These are phyloP conservation scores for Ophiostoma quercus DNA, from an alignment of 2,329 filamentous ascomycete species.

Conservation along the genomic window DNA sequence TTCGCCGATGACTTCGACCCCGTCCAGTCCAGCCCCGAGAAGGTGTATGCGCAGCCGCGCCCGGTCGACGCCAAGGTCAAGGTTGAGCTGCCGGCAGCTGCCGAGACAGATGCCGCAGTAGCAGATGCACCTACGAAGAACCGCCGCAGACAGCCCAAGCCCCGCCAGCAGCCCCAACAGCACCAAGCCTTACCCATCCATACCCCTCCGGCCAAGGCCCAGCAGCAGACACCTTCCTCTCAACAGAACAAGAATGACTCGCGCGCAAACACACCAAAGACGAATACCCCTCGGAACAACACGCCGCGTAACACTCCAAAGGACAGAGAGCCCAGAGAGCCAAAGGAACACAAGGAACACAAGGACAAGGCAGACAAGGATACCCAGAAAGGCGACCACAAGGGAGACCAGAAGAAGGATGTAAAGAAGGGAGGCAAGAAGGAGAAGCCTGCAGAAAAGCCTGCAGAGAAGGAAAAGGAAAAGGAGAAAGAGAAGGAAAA, in stretches of 20 bases:
- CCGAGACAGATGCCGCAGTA: not conserved
- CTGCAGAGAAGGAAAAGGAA: not conserved
- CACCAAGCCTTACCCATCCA: not conserved
- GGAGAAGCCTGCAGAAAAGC: not conserved
- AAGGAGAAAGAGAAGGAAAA: not conserved
- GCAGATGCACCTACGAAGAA: not conserved
- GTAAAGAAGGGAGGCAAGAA: not conserved
- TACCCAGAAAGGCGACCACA: not conserved
- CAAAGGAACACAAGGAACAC: not conserved
- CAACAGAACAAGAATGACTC: not conserved
- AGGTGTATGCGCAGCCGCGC: not conserved
- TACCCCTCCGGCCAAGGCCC: not conserved
- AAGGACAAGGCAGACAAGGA: not conserved
- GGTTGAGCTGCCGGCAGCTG: not conserved
- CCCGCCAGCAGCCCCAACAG: conserved; percentile 6
- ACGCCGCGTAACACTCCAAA: conserved; percentile 8
- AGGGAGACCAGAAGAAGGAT: not conserved
- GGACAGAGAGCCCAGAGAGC: not conserved
- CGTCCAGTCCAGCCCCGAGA: conserved; percentile 33
- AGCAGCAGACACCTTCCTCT: not conserved
- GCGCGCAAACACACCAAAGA: not conserved
- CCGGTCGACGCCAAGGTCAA: not conserved
- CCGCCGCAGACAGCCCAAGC: conserved; percentile 12
- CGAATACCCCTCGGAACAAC: not conserved
- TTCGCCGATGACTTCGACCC: conserved; percentile 60